These are phyloP conservation scores for Aspergillus niger DNA, from an alignment of 2,329 filamentous ascomycete genomes.

Conservation along the genomic window DNA sequence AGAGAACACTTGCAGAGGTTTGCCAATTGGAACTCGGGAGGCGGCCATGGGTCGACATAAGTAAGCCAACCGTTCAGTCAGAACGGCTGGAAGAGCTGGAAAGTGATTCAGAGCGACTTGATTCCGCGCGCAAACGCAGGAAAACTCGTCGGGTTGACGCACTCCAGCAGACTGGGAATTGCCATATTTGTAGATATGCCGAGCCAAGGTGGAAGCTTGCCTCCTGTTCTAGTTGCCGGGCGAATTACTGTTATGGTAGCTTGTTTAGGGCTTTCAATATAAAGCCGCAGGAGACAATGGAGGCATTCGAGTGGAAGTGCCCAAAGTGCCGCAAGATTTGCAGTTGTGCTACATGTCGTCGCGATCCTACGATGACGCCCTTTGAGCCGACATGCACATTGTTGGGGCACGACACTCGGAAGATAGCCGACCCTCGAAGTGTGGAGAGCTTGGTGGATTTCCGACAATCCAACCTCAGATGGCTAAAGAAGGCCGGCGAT, in stretches of 20 bases:
- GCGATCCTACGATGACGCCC: slow-evolving; percentile 67
- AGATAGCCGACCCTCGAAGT: slow-evolving; percentile 86
- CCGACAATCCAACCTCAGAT: slow-evolving; percentile 80
- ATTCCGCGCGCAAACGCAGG: slow-evolving; percentile 63
- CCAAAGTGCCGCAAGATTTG: slow-evolving; percentile 84
- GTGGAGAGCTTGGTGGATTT: slow-evolving; percentile 91
- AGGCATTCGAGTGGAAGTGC: slow-evolving; percentile 81
- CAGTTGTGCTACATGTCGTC: slow-evolving; percentile 79
- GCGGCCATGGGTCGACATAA: slow-evolving; percentile 81
- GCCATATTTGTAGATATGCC: slow-evolving; percentile 80
- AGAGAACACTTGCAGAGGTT: slow-evolving; percentile 85
- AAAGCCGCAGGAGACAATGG: slow-evolving; percentile 79
- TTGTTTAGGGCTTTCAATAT: slow-evolving; percentile 89
- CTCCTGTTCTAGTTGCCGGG: slow-evolving; percentile 72
- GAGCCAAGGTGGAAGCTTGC: slow-evolving; percentile 85
- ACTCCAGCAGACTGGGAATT: slow-evolving; percentile 57
- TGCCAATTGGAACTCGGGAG: slow-evolving; percentile 83
- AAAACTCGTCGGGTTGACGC: slow-evolving; percentile 56
- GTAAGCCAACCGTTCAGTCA: slow-evolving; percentile 53
- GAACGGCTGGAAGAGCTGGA: slow-evolving; percentile 36
- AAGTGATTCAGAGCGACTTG: slow-evolving; percentile 60
- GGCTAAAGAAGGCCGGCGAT: slow-evolving; percentile 66
- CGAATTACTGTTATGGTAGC: slow-evolving; percentile 89
- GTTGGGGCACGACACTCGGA: slow-evolving; percentile 86
- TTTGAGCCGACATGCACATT: slow-evolving; percentile 86